These are phyloP conservation scores for Verticillium longisporum DNA, from an alignment of 2,329 filamentous ascomycete species.

Conservation along the genomic window DNA sequence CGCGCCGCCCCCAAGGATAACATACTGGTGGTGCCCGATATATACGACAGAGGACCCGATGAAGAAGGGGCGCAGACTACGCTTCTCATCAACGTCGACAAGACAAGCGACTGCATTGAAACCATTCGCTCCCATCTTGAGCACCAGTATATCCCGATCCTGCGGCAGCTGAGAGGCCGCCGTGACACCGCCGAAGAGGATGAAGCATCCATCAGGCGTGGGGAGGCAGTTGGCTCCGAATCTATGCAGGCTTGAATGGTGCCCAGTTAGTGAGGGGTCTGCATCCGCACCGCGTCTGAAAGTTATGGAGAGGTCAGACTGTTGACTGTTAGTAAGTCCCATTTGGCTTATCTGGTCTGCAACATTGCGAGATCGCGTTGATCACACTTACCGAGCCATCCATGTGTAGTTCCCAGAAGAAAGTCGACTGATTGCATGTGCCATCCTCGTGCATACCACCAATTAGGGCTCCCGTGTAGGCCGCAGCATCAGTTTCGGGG, in stretches of 20 bases:
- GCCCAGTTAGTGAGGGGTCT: not conserved
- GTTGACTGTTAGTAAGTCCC: not conserved
- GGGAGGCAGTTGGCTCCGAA: slow-evolving; percentile 34
- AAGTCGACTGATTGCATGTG: slow-evolving; percentile 53
- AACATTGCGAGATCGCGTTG: not conserved
- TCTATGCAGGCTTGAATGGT: slow-evolving; percentile 18
- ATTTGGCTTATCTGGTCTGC: not conserved
- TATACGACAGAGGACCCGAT: slow-evolving; percentile 57
- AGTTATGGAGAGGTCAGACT: not conserved
- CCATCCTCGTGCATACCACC: slow-evolving; percentile 67
- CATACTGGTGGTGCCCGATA: slow-evolving; percentile 38
- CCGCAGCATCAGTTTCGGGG: slow-evolving; percentile 14
- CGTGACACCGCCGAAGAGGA: slow-evolving; percentile 37
- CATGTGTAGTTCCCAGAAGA: slow-evolving; percentile 54
- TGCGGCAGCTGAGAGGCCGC: slow-evolving; percentile 31
- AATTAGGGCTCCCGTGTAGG: slow-evolving; percentile 54
- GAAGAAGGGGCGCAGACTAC: slow-evolving; percentile 52
- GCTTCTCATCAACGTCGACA: slow-evolving; percentile 21
- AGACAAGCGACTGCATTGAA: slow-evolving; percentile 29
- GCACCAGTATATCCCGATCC: slow-evolving; percentile 43
- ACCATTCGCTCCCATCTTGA: slow-evolving; percentile 16
- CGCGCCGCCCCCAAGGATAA: slow-evolving; percentile 72
- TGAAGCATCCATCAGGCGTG: slow-evolving; percentile 16
- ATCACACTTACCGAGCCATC: slow-evolving; percentile 26
- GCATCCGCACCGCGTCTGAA: not conserved